Conservation (phyloP, 495 filamentous ascomycete species). For the Cryomyces antarcticus region DNA sequence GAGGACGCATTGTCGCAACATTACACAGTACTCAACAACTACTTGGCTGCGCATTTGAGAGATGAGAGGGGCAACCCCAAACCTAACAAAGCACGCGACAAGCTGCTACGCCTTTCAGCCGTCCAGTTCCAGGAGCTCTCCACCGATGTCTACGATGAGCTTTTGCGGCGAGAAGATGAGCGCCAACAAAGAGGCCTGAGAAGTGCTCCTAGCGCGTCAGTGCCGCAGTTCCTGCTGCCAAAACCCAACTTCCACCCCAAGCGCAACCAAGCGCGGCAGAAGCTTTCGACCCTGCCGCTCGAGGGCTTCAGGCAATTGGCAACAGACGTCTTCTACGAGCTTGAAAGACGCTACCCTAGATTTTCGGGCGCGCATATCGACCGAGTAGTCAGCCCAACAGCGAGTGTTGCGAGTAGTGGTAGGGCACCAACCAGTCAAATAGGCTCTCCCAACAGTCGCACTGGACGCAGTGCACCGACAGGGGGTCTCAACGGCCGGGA, state of each 20-base stretch:
- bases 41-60: conserved; percentile 45
- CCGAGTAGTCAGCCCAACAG: conserved; percentile 48
- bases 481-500: no score
- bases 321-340: conserved; percentile 85
- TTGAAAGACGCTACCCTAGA: conserved; percentile 75
- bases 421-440: no score
- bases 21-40: conserved; percentile 60
- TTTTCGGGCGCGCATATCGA: conserved; percentile 48
- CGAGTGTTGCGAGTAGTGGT: conserved; percentile 30
- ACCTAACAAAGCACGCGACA: conserved; percentile 79
- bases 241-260: conserved; percentile 86
- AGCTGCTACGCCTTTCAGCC: conserved; percentile 66
- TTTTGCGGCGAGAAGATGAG: conserved; percentile 62
- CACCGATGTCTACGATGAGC: conserved; percentile 92
- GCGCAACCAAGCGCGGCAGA: conserved; percentile 87
- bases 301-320: conserved; percentile 77
- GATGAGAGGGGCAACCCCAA: conserved; percentile 55
- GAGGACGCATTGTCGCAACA: conserved; percentile 61
- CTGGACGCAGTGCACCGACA: conserved; percentile 22
- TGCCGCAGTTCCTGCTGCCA: conserved; percentile 55
- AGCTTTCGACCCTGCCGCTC: conserved; percentile 68
- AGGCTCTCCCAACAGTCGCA: no score
- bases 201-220: conserved; percentile 18
- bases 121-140: conserved; percentile 94
- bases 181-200: conserved; percentile 29